Evolutionary conservation across 208 protist genomes (phyloP).

Genomic region (Trypanosoma congolense): DNA sequence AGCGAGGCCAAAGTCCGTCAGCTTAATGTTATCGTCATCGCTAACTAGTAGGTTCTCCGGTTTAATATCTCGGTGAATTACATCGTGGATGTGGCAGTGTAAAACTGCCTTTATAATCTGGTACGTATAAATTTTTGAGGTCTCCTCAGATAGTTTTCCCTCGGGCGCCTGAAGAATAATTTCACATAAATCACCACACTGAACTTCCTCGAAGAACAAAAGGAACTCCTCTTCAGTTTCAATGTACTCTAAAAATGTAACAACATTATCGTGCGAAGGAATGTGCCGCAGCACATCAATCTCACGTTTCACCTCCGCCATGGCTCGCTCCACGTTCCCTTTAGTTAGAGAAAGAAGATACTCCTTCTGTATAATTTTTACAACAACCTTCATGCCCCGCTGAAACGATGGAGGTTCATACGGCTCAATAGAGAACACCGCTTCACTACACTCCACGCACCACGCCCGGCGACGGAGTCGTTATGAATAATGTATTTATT

Average conservation of each 20-base stretch:
- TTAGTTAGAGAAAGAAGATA: slow-evolving; percentile 84
- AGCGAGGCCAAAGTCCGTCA: slow-evolving; percentile 90
- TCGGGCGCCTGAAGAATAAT: slow-evolving; percentile 76
- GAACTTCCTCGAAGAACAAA: slow-evolving; percentile 85
- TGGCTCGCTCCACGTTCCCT: slow-evolving; percentile 79
- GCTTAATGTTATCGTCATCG: slow-evolving; percentile 83
- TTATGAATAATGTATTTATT: slow-evolving; percentile 80
- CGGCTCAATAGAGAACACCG: slow-evolving; percentile 55
- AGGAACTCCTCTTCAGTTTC: slow-evolving; percentile 83
- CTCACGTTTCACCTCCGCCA: slow-evolving; percentile 87
- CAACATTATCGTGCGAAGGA: slow-evolving; percentile 81
- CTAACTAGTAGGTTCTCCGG: slow-evolving; percentile 89
- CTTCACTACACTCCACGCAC: slow-evolving; percentile 88
- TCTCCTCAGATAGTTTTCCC: slow-evolving; percentile 78
- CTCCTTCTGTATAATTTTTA: slow-evolving; percentile 89
- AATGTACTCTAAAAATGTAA: slow-evolving; percentile 85
- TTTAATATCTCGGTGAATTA: slow-evolving; percentile 91
- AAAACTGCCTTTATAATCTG: slow-evolving; percentile 88
- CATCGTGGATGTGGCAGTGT: slow-evolving; percentile 88
- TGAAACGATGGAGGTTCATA: slow-evolving; percentile 69
- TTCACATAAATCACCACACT: slow-evolving; percentile 84
- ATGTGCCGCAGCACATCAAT: slow-evolving; percentile 87
- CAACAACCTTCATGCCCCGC: slow-evolving; percentile 80
- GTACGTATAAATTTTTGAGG: slow-evolving; percentile 81
- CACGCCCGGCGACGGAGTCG: slow-evolving; percentile 72